Conservation (phyloP, 2,329 filamentous ascomycete genomes). For the Aspergillus fijiensis region DNA sequence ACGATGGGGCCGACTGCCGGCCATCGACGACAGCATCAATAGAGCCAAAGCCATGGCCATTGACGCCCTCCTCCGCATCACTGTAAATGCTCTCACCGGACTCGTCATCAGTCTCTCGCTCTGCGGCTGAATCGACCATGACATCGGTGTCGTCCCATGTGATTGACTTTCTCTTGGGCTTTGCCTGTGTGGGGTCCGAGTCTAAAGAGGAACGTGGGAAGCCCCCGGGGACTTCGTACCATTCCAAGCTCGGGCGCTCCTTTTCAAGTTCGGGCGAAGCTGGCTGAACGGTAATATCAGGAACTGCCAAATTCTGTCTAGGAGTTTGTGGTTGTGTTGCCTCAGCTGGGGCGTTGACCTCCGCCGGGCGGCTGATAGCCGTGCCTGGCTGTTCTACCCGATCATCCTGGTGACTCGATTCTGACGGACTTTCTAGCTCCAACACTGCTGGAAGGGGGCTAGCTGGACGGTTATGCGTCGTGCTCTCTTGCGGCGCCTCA, state of each 20-base stretch:
- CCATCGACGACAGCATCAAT: constrained; percentile 48
- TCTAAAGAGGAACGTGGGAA: constrained; percentile 49
- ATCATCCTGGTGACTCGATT: constrained; percentile 3
- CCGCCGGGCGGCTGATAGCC: not conserved
- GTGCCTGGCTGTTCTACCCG: not conserved
- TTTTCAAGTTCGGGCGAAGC: constrained; percentile 49
- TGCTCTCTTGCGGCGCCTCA: constrained; percentile 4
- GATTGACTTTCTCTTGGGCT: constrained; percentile 10
- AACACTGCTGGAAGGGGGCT: not conserved
- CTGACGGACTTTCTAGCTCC: not conserved
- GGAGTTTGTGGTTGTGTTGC: constrained; percentile 6
- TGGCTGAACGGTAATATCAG: constrained; percentile 48
- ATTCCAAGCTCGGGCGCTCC: constrained; percentile 37
- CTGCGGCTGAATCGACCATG: constrained; percentile 14
- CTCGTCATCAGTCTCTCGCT: constrained; percentile 36
- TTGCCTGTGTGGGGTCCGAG: constrained; percentile 10
- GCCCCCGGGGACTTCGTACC: constrained; percentile 58
- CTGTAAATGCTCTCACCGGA: constrained; percentile 50
- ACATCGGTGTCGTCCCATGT: not conserved
- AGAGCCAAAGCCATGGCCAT: constrained; percentile 49
- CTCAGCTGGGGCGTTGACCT: constrained; percentile 12
- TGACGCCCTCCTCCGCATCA: constrained; percentile 43
- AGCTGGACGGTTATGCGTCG: not conserved
- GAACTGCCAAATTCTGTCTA: constrained; percentile 29
- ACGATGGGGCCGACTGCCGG: constrained; percentile 6